phyloP scores from a whole-genome alignment of 345 rosid species.

The Clausena lansium region DNA sequence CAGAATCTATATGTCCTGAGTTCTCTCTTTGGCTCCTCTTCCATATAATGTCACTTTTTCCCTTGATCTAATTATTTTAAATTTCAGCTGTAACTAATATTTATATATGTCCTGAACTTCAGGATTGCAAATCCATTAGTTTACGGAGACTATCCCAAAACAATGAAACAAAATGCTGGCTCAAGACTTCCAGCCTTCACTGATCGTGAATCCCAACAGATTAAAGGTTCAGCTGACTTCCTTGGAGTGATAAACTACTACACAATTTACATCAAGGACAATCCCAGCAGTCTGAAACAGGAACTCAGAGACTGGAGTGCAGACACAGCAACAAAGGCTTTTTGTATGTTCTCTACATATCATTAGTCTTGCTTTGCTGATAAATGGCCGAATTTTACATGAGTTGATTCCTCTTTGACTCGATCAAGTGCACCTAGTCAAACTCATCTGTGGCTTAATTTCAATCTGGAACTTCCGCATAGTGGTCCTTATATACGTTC shows the following conservation, averaged over 20 bases:
- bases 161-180: conserved; percentile 57
- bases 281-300: conserved; percentile 18
- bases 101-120: conserved; percentile 9
- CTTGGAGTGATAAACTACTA: conserved; percentile 50
- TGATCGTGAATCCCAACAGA: conserved; percentile 43
- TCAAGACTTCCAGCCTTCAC: conserved; percentile 69
- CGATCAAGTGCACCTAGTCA: not conserved
- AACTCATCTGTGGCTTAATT: not conserved
- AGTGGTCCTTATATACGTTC: not conserved
- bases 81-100: not conserved
- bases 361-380: not conserved
- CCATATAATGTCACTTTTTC: not conserved
- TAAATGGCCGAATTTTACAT: not conserved
- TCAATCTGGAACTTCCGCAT: not conserved
- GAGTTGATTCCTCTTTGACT: not conserved
- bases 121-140: conserved; percentile 66
- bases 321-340: conserved; percentile 30
- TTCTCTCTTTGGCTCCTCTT: not conserved
- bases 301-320: conserved; percentile 28
- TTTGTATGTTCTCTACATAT: conserved; percentile 24
- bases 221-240: conserved; percentile 68
- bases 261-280: conserved; percentile 29
- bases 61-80: too few relatives aligned
- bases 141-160: conserved; percentile 72
- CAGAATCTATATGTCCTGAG: not conserved